phyloP scores from a whole-genome alignment of 2,329 filamentous ascomycete genomes.

The Lachnellula cervina region DNA sequence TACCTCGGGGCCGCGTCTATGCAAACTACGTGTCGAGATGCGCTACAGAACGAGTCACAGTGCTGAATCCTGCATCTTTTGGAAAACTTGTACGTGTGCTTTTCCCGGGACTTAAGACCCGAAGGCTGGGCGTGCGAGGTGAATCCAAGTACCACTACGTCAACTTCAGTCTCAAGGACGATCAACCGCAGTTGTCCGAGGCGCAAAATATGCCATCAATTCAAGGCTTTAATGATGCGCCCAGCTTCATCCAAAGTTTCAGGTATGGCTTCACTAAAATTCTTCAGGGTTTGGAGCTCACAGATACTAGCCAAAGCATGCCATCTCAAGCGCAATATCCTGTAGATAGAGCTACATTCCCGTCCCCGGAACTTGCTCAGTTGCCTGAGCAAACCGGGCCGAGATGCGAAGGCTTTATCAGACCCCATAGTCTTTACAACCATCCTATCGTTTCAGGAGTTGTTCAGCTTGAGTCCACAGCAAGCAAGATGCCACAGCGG shows the following conservation, averaged over 20 bases:
- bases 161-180: constrained; percentile 57
- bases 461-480: constrained; percentile 53
- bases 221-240: constrained; percentile 45
- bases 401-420: constrained; percentile 32
- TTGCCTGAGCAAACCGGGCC: constrained; percentile 27
- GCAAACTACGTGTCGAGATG: constrained; percentile 92
- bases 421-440: constrained; percentile 52
- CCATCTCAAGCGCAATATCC: constrained; percentile 25
- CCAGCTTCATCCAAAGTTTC: constrained; percentile 44
- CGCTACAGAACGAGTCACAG: constrained; percentile 87
- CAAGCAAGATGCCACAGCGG: constrained; percentile 52
- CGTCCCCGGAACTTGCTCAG: constrained; percentile 37
- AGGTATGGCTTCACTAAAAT: constrained; percentile 37
- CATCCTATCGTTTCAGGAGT: constrained; percentile 51
- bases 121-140: constrained; percentile 84
- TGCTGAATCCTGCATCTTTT: constrained; percentile 94
- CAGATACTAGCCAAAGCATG: constrained; percentile 23
- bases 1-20: constrained; percentile 89
- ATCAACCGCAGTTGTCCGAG: constrained; percentile 34
- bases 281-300: constrained; percentile 13
- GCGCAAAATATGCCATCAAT: constrained; percentile 43
- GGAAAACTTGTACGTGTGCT: constrained; percentile 95
- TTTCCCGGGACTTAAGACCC: constrained; percentile 90
- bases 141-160: constrained; percentile 98
- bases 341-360: constrained; percentile 34